Evolutionary conservation across 2,329 filamentous ascomycete species (phyloP), one percentile per base, ranked within the genome.

Genomic region (Sporothrix brasiliensis): DNA sequence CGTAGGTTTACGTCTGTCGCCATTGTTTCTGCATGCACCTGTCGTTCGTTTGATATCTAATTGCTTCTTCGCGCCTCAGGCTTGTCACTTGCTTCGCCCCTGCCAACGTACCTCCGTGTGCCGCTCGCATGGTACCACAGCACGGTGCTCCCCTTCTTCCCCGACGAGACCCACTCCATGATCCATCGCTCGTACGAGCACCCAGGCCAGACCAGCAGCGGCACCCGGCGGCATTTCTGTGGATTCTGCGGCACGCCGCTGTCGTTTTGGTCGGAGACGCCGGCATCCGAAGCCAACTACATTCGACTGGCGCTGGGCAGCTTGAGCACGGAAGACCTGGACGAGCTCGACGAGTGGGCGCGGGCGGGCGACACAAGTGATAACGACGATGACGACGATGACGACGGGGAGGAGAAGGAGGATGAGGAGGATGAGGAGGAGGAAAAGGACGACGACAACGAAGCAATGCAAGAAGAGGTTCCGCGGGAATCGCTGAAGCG

Each of bases 241-340:
- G 94, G 94, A 30, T 96, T 91, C 81, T 97, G 94, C 78, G 94
- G 94, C 68, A 97, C 93, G 0, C 91, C 92, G 14, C 82, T 97
- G 69, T 91, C 90, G 0, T 92, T 90, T 75, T 97, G 93, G 93
- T 90, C 89, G 61, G 93, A 97, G 79, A 80, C 87, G 30, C 91
- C 91, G 0, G 81, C 80, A 0, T 84, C 83, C 67, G 92, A 95
- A 77, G 90, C 90, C 14, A 88, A 93, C 9, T 94, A 87, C 77
- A 93, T 97, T 81, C 89, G 89, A 71, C 83, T 97, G 70, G 91
- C 93, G 0, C 82, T 97, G n/a, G 92, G 92, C 5, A 94, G 90
- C 75, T 82, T 97, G 68, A 78, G 87, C 50, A 85, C 86, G 6
- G 88, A 92, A 69, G 92, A 95, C 76, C 82, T 97, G 68, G 85